phyloP scores from a whole-genome alignment of 257 asterid genomes.

The Thymus mandschuricus region DNA sequence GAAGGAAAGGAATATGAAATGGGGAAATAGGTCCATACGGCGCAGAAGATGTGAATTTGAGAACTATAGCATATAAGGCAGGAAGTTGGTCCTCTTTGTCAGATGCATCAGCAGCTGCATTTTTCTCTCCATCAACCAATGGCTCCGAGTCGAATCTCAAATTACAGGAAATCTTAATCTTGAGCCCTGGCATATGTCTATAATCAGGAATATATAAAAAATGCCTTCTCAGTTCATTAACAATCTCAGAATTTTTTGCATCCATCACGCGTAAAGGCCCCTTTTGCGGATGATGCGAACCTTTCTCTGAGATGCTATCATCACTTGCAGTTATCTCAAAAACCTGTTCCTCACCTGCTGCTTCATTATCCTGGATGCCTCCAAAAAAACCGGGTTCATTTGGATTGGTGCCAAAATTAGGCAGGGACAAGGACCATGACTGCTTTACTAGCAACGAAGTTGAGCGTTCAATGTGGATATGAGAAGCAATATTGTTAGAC shows the following conservation, averaged over 20 bases:
- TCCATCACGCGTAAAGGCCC: constrained; percentile 91
- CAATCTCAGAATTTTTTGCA: constrained; percentile 75
- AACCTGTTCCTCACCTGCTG: constrained; percentile 50
- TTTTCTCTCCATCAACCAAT: constrained; percentile 43
- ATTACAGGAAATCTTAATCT: constrained; percentile 68
- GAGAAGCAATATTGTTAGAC: constrained; percentile 55
- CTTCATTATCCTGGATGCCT: constrained; percentile 58
- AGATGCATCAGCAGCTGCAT: constrained; percentile 36
- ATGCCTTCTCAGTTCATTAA: constrained; percentile 69
- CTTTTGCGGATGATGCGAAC: constrained; percentile 45
- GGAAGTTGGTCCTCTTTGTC: constrained; percentile 68
- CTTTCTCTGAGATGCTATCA: constrained; percentile 43
- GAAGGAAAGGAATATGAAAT: constrained; percentile 77
- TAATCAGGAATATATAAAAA: constrained; percentile 79
- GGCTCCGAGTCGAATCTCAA: constrained; percentile 76
- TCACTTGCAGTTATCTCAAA: constrained; percentile 42
- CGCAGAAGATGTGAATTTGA: constrained; percentile 75
- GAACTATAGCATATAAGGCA: constrained; percentile 79
- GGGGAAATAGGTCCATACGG: constrained; percentile 76
- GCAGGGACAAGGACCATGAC: constrained; percentile 86
- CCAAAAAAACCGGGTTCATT: constrained; percentile 55
- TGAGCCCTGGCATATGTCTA: constrained; percentile 78
- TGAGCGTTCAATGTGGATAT: constrained; percentile 68
- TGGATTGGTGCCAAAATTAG: constrained; percentile 49
- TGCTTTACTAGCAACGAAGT: constrained; percentile 75